Evolutionary conservation across 805 yeast genomes (phyloP), one percentile per base, ranked within the genome.

Genomic region (Candida sanyiensis): DNA sequence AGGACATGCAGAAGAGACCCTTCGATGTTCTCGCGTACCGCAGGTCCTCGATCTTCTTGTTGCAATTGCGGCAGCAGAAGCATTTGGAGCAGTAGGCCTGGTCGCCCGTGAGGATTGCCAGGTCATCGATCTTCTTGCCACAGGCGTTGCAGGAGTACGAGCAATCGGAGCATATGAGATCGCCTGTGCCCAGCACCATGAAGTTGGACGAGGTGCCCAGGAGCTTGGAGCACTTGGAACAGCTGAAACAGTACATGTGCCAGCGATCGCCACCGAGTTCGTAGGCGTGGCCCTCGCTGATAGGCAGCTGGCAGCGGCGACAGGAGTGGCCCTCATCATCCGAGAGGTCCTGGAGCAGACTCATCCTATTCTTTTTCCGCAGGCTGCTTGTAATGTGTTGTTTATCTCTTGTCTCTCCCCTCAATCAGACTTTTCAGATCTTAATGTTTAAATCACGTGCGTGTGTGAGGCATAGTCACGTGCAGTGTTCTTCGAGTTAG

Each of bases 181-280:
- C 81, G 21, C 98, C 97, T 42, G 93, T 87, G 3, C 97, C 97
- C 33, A 93, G 67, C 2, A 90, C 97, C 37, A 93, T 66, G 59
- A 93, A 86, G 59, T 89, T 89, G 18, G 94, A 81, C 52, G 87
- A 83, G 46, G 94, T 84, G 19, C 95, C 95, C 39, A 93, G 65
- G 26, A 80, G 73, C 50, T 76, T 72, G 26, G 73, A 68, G 61
- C 98, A 93, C 49, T 82, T 82, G 39, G 94, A 83, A 62, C 98
- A 93, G 33, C 78, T 72, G 63, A 93, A 93, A 62, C 98, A 93
- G 46, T 83, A 74, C 40, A 87, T 83, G 59, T 93, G 98, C 98
- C 98, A 93, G 47, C 96, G 76, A 56, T 87, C 90, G 20, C 83
- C 94, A 18, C 96, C 96, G 35, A 90, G 67, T 58, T 90, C 97